phyloP scores from a whole-genome alignment of 2,329 filamentous ascomycete species.

The Apiospora rasikravindrae region DNA sequence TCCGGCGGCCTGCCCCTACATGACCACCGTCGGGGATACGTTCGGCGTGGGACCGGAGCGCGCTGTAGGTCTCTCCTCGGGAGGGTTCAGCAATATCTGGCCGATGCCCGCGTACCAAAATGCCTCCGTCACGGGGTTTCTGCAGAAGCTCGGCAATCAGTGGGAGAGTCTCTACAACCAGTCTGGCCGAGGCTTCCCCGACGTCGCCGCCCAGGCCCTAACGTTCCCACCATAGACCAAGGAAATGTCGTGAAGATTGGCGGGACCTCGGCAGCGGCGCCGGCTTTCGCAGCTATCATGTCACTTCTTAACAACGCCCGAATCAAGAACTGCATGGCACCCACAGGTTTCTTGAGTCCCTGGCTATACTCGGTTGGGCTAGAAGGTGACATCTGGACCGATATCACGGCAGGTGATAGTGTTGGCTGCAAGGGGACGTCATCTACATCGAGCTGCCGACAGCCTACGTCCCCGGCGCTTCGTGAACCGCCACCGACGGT shows the following conservation, averaged over 20 bases:
- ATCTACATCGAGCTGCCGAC: slow-evolving; percentile 35
- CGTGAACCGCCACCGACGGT: slow-evolving; percentile 47
- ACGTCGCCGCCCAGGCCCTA: slow-evolving; percentile 62
- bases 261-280: slow-evolving; percentile 60
- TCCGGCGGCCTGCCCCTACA: slow-evolving; percentile 61
- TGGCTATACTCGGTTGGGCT: slow-evolving; percentile 55
- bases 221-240: slow-evolving; percentile 36
- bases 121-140: slow-evolving; percentile 52
- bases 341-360: slow-evolving; percentile 66
- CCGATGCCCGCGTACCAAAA: slow-evolving; percentile 49
- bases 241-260: slow-evolving; percentile 39
- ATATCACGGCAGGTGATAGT: slow-evolving; percentile 42
- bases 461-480: slow-evolving; percentile 24
- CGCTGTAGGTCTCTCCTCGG: slow-evolving; percentile 57
- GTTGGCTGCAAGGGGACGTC: slow-evolving; percentile 41
- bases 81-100: slow-evolving; percentile 57
- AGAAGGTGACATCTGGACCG: slow-evolving; percentile 36
- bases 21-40: slow-evolving; percentile 65
- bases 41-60: slow-evolving; percentile 53
- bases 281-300: slow-evolving; percentile 67
- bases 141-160: slow-evolving; percentile 35
- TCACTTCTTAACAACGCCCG: slow-evolving; percentile 69
- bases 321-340: slow-evolving; percentile 56
- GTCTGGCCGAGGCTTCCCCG: slow-evolving; percentile 63
- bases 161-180: slow-evolving; percentile 51